Evolutionary conservation across 2,329 filamentous ascomycete genomes (phyloP), one percentile per base, ranked within the genome.

Genomic region (Orbilia oligospora): DNA sequence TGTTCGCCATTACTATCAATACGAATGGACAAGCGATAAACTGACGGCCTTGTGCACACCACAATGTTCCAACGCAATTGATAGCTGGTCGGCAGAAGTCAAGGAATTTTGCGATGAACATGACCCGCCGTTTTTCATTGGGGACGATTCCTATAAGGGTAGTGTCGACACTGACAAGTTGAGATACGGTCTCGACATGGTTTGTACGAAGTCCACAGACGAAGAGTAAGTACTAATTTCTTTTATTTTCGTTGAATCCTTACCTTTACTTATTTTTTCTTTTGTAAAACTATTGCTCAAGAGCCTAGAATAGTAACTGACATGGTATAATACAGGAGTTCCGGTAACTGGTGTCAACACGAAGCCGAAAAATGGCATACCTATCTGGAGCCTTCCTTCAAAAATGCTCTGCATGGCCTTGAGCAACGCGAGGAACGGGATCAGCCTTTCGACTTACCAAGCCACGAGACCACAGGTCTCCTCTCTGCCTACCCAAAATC

Each of bases 1-100:
- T 8, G 49, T 44, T 46, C 65, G 65, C 14, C 33, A 69, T 30
- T 69, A 69, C 9, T 69, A 69, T n/a, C 65, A 69, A 22, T 58
- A 69, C 14, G 1, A 41, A 44, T 69, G 65, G 65, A 69, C 48
- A 30, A 33, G 18, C 5, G 22, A 22, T 48, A 69, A 5, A 16
- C 51, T 69, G 14, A 24, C 44, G 41, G 51, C n/a, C 12, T 41
- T 69, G 30, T 69, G 65, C 36, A 69, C 65, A 41, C 33, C 65
- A 9, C 18, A 18, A 46, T 69, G 65, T 27, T 58, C 33, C n/a
- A 44, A 36, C 1, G 48, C 65, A 10, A 33, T 69, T 22, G 24
- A 18, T 44, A 58, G 1, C 27, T 69, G 65, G 65, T 18, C 20
- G 12, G 10, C 38, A 1, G 49, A 12, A 22, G 65, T 69, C 9